phyloP scores from a whole-genome alignment of 257 asterid species.

The Fraxinus quadrangulata region DNA sequence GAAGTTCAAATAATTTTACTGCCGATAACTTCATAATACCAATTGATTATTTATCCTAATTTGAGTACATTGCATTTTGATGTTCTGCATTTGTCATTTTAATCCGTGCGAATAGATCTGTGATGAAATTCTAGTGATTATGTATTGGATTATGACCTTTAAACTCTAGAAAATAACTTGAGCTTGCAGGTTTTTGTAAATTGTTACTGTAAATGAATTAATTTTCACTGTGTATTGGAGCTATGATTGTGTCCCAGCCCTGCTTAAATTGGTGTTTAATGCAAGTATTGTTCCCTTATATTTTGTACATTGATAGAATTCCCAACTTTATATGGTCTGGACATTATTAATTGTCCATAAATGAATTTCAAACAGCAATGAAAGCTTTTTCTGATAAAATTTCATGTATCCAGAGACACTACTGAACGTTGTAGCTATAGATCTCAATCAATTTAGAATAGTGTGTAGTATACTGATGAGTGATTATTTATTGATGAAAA shows the following conservation, averaged over 20 bases:
- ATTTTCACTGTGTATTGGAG: not conserved
- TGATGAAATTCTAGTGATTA: not conserved
- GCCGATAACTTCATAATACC: not conserved
- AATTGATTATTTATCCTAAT: not conserved
- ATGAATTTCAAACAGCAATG: not conserved
- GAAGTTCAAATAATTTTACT: not conserved
- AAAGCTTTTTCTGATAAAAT: not conserved
- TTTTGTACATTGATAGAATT: not conserved
- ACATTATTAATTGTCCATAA: not conserved
- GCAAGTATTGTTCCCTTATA: not conserved
- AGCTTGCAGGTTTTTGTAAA: not conserved
- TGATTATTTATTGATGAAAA: not conserved
- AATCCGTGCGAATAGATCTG: not conserved
- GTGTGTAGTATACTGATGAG: not conserved
- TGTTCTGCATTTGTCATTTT: not conserved
- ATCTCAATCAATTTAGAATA: not conserved
- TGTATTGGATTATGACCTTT: not conserved
- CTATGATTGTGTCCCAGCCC: not conserved
- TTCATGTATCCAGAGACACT: not conserved
- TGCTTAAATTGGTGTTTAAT: not conserved
- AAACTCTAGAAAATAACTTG: not conserved
- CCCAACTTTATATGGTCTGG: not conserved
- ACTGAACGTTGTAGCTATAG: not conserved
- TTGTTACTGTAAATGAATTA: not conserved
- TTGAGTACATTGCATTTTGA: not conserved